Base-by-base conservation (phyloP, 2,329 filamentous ascomycete species). In the Lachnellula willkommii region DNA sequence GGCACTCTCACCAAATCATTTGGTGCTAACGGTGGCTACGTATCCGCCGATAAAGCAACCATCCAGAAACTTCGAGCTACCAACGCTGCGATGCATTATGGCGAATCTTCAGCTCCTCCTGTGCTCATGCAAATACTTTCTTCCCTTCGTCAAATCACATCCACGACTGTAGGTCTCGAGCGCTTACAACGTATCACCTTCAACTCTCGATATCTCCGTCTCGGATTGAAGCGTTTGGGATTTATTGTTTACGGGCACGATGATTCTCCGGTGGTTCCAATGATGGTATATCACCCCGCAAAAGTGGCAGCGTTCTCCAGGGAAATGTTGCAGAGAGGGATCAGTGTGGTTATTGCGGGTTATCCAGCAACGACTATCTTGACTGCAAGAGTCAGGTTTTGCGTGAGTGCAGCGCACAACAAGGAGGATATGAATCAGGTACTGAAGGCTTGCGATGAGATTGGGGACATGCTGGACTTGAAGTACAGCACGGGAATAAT, bases 261-360 rank as follows among this genome's bases (percentile, higher is more conserved):
- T 69, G 93, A 97, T 74, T 96, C 91, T 3, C 93, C 93, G 55
- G 96, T 97, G 65, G 90, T 97, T 65, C 92, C 93, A 52, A 73
- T 96, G 63, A 82, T 95, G 68, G 84, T 97, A 37, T 97, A 96
- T 79, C 89, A 96, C 74, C 93, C 93, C n/a, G 93, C 89, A 66
- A 97, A 96, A 77, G 95, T 97, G 79, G 88, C 92, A 3, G 91
- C 93, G 54, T 97, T 96, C 73, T 95, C 90, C 50, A 92, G 95
- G 70, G 93, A 96, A 72, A 96, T 97, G 93, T 82, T 96, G 56
- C 89, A 88, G 75, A 89, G 93, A 69, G 96, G 95, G 73, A 96
- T 97, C 65, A 92, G 91, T 0, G 89, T 96, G 50, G 93, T 96
- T 28, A 88, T 97, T 36, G 93, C 96, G 58, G 93, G 92, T 50